Percentiles rank a stretch among this genome's conserved stretches.
These are phyloP conservation scores for Conoideocrella luteorostrata DNA, from an alignment of 2,329 filamentous ascomycete species.

Conservation along the genomic window DNA sequence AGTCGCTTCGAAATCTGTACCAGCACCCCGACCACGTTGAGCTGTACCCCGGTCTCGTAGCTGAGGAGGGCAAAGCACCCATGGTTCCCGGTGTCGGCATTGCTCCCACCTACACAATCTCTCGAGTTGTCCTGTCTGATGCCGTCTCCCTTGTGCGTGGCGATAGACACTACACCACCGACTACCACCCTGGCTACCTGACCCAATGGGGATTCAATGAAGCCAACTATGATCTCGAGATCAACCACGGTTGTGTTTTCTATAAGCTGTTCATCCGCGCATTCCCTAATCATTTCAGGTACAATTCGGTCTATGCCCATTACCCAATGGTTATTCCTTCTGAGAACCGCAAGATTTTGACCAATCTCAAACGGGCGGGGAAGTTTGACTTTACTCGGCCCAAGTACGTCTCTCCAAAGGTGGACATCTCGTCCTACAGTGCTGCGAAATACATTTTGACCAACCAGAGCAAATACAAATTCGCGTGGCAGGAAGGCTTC, in stretches of 20 bases:
- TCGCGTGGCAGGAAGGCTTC: conserved; percentile 58
- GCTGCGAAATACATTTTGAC: conserved; percentile 57
- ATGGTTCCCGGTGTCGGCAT: conserved; percentile 72
- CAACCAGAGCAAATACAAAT: conserved; percentile 54
- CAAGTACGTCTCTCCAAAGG: conserved; percentile 36
- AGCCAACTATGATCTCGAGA: conserved; percentile 61
- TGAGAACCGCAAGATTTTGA: conserved; percentile 67
- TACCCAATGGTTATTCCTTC: conserved; percentile 65
- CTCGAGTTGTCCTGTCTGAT: conserved; percentile 69
- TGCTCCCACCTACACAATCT: conserved; percentile 69
- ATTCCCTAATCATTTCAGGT: conserved; percentile 73
- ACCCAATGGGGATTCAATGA: conserved; percentile 83
- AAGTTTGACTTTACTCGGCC: conserved; percentile 67
- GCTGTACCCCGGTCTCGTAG: conserved; percentile 71
- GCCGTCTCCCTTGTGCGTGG: conserved; percentile 73
- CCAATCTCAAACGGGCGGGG: conserved; percentile 57
- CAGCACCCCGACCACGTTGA: conserved; percentile 76
- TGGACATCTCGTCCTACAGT: conserved; percentile 55
- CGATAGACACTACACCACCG: conserved; percentile 72
- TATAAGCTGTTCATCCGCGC: conserved; percentile 77
- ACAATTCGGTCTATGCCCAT: conserved; percentile 75
- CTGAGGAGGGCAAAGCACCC: conserved; percentile 67
- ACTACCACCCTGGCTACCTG: conserved; percentile 66
- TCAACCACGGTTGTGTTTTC: conserved; percentile 78
- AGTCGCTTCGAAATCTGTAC: conserved; percentile 61